A percentile compares a stretch with the other conserved stretches of the same genome.
Evolutionary conservation across 306 rosid genomes (phyloP).

Genomic region (Medicago truncatula): DNA sequence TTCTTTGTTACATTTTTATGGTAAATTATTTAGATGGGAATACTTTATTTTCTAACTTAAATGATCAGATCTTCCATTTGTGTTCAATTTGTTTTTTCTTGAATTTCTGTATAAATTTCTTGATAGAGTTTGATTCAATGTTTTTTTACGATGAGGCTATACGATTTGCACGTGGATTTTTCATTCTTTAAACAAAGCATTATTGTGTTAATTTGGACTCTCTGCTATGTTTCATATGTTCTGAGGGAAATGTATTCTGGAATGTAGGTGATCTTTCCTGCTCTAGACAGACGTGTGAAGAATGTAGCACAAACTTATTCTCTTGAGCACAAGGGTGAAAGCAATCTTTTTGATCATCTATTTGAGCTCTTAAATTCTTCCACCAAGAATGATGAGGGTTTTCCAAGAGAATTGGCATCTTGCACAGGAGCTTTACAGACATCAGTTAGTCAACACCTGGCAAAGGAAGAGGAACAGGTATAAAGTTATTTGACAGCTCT

Average conservation of each 20-base stretch:
- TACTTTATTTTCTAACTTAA: constrained; percentile 24
- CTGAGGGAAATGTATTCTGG: constrained; percentile 43
- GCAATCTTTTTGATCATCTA: constrained; percentile 86
- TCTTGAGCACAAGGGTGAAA: constrained; percentile 97
- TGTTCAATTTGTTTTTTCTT: constrained; percentile 19
- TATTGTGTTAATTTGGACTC: constrained; percentile 25
- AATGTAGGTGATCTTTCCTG: constrained; percentile 93
- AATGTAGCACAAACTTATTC: constrained; percentile 99
- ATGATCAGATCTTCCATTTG: constrained; percentile 19
- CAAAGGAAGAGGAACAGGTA: constrained; percentile 99
- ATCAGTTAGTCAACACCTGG: constrained; percentile 97
- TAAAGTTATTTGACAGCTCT: constrained; percentile 36
- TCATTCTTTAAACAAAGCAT: constrained; percentile 18
- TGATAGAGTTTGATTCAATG: constrained; percentile 24
- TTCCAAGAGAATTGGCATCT: constrained; percentile 91
- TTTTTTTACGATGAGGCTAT: not conserved
- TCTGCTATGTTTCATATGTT: constrained; percentile 31
- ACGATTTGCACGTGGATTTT: constrained; percentile 18
- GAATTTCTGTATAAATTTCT: constrained; percentile 20
- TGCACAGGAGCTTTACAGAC: constrained; percentile 92
- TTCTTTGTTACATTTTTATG: constrained; percentile 5
- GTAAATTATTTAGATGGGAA: not conserved
- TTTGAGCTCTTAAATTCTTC: constrained; percentile 79
- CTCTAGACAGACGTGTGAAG: constrained; percentile 97
- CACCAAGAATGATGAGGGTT: constrained; percentile 68